Conservation (phyloP, 331 rosid species). For the Pyracantha coccinea region DNA sequence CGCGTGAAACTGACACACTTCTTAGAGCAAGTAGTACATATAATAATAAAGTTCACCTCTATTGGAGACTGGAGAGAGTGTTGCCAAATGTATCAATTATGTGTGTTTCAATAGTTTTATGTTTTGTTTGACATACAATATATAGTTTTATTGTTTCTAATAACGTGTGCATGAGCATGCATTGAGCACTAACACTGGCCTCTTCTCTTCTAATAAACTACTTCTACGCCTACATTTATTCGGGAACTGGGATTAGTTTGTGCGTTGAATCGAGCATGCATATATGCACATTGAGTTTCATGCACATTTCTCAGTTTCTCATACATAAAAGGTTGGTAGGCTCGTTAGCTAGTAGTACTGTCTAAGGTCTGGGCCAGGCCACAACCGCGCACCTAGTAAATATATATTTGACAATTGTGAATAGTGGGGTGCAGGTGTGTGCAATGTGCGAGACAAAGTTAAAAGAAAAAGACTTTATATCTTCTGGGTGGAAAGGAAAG, state of each 20-base stretch:
- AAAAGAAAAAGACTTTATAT: neutral
- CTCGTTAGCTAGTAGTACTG: neutral
- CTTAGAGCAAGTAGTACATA: too few species aligned
- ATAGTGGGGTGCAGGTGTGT: constrained; percentile 18
- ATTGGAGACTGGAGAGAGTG: too few species aligned
- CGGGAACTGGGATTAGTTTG: neutral
- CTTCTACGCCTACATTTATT: neutral
- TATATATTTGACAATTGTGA: neutral
- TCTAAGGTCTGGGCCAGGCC: neutral
- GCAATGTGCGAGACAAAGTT: neutral
- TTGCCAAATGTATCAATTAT: too few species aligned
- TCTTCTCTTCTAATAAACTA: neutral
- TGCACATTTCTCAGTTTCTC: neutral
- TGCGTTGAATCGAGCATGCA: neutral
- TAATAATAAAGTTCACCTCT: too few species aligned
- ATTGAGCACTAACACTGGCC: too few species aligned
- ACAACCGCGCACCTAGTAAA: neutral
- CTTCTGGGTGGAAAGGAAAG: constrained; percentile 2
- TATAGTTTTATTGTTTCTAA: neutral
- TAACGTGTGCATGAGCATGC: neutral
- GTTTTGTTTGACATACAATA: too few species aligned
- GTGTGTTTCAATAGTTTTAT: too few species aligned
- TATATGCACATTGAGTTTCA: neutral
- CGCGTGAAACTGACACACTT: too few species aligned
- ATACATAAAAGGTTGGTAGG: neutral